Conservation (phyloP, 768 basidiomycete genomes). For the Leucocoprinus leucothites region DNA sequence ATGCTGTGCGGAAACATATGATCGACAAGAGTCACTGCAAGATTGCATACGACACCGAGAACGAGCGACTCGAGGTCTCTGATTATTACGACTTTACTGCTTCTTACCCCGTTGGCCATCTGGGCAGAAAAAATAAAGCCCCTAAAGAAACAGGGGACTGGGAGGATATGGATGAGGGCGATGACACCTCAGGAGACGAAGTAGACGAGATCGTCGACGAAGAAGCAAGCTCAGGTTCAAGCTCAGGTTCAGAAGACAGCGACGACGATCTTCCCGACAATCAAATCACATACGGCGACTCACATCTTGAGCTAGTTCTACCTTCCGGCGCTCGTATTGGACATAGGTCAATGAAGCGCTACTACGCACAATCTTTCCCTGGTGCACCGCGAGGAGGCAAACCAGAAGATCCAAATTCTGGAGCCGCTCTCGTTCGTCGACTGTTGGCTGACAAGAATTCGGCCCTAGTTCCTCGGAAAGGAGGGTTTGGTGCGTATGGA, state of each 20-base stretch:
- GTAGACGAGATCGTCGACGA: slow-evolving; percentile 38
- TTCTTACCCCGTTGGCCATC: slow-evolving; percentile 62
- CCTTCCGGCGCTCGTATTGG: slow-evolving; percentile 92
- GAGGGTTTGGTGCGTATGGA: slow-evolving; percentile 87
- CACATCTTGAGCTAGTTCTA: slow-evolving; percentile 83
- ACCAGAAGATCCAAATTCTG: slow-evolving; percentile 65
- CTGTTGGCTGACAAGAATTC: slow-evolving; percentile 81
- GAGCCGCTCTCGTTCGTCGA: slow-evolving; percentile 71
- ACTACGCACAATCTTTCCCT: slow-evolving; percentile 82
- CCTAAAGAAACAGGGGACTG: slow-evolving; percentile 42
- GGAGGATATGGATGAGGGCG: slow-evolving; percentile 41
- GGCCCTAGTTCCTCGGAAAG: slow-evolving; percentile 78
- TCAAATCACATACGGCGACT: slow-evolving; percentile 74
- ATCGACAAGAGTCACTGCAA: slow-evolving; percentile 95
- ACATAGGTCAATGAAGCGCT: slow-evolving; percentile 81
- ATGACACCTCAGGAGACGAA: slow-evolving; percentile 35
- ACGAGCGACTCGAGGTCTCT: slow-evolving; percentile 81
- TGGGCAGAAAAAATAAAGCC: slow-evolving; percentile 30
- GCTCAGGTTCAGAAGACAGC: slow-evolving; percentile 11
- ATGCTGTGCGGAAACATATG: slow-evolving; percentile 96
- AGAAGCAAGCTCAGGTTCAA: slow-evolving; percentile 16
- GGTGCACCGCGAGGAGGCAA: slow-evolving; percentile 35
- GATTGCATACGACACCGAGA: slow-evolving; percentile 81
- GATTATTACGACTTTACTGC: slow-evolving; percentile 91
- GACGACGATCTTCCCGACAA: slow-evolving; percentile 42